phyloP scores from a whole-genome alignment of 768 basidiomycete genomes.

The Trametes villosa region DNA sequence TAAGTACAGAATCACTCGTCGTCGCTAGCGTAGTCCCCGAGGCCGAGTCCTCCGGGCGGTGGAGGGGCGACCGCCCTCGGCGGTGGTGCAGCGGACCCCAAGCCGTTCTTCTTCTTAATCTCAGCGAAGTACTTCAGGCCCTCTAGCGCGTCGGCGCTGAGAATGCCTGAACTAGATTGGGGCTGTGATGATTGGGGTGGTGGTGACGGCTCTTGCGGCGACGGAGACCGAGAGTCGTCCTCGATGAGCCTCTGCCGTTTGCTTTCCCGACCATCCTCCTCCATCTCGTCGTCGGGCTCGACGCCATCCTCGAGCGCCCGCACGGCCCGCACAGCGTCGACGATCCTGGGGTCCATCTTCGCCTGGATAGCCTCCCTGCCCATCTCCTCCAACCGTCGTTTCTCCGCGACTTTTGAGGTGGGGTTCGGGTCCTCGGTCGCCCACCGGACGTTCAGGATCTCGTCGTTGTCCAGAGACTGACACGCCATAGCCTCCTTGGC shows the following conservation, averaged over 20 bases:
- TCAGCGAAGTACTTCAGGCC: conserved; percentile 91
- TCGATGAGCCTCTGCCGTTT: conserved; percentile 42
- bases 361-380: conserved; percentile 88
- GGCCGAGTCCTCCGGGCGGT: conserved; percentile 54
- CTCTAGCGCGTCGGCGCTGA: conserved; percentile 85
- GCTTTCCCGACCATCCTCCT: conserved; percentile 40
- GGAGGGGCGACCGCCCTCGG: conserved; percentile 37
- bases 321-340: conserved; percentile 86
- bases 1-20: conserved; percentile 38
- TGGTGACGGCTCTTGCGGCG: conserved; percentile 27
- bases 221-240: conserved; percentile 24
- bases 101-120: conserved; percentile 72
- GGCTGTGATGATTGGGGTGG: conserved; percentile 37
- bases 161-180: conserved; percentile 56
- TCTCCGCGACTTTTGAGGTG: conserved; percentile 83
- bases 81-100: conserved; percentile 23
- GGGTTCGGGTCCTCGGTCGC: conserved; percentile 99
- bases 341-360: conserved; percentile 83
- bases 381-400: conserved; percentile 77
- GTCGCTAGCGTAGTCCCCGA: conserved; percentile 83
- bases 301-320: conserved; percentile 87
- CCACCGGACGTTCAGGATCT: conserved; percentile 98
- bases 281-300: conserved; percentile 39
- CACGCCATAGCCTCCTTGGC: conserved; percentile 99
- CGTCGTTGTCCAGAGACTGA: conserved; percentile 95